Conservation (phyloP, 2,329 filamentous ascomycete species). For the Neurospora crassa region DNA sequence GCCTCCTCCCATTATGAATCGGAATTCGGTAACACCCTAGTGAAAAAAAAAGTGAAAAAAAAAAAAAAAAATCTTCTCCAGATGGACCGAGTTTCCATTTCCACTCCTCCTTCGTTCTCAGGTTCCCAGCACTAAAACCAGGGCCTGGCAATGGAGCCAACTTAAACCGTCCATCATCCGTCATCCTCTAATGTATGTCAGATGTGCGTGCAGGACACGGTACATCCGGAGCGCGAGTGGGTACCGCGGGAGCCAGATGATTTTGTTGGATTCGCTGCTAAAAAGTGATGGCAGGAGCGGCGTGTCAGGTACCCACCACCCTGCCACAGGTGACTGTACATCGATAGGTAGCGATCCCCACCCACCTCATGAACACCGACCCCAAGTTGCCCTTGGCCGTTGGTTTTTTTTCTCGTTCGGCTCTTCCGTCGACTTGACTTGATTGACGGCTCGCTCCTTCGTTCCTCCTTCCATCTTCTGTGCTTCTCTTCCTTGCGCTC, state of each 20-base stretch:
- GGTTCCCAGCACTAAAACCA: background rate
- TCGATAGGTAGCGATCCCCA: too few species aligned
- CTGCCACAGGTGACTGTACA: background rate
- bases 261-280: background rate
- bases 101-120: background rate
- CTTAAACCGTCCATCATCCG: background rate
- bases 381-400: background rate
- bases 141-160: background rate
- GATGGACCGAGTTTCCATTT: background rate
- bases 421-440: background rate
- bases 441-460: background rate
- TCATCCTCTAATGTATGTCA: background rate
- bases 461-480: background rate
- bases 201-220: background rate
- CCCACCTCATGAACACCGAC: too few species aligned
- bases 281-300: background rate
- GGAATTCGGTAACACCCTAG: background rate
- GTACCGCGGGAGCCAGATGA: background rate
- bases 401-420: background rate
- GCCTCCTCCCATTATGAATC: background rate
- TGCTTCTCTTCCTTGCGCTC: background rate
- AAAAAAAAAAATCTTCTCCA: background rate
- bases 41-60: background rate
- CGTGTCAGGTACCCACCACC: background rate
- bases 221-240: background rate